phyloP scores from a whole-genome alignment of 352 stramenopile genomes.

The Saprolegnia diclina region DNA sequence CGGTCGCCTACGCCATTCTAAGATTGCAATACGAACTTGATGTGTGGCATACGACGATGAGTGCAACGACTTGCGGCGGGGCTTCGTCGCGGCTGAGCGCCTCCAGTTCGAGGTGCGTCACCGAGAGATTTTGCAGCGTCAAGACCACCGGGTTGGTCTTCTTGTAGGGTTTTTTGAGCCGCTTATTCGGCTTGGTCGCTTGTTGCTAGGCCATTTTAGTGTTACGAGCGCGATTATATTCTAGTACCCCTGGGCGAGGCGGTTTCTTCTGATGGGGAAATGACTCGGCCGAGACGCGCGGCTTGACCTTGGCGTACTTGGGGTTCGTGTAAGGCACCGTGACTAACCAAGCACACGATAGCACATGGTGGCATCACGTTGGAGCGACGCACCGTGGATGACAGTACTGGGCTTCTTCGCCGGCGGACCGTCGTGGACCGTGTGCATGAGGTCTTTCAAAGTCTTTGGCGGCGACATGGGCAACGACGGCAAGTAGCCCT shows the following conservation, averaged over 20 bases:
- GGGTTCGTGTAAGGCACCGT: neutral
- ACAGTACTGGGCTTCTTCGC: slow-evolving; percentile 26
- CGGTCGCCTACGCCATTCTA: slow-evolving; percentile 33
- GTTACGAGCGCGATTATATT: neutral
- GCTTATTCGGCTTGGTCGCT: neutral
- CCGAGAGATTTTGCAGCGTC: neutral
- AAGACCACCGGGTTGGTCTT: neutral
- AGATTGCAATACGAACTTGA: neutral
- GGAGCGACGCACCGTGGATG: slow-evolving; percentile 13
- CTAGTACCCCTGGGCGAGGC: neutral
- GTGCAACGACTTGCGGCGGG: slow-evolving; percentile 54
- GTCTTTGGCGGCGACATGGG: slow-evolving; percentile 54
- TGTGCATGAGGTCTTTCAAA: slow-evolving; percentile 51
- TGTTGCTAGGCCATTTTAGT: neutral
- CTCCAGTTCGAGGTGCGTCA: slow-evolving; percentile 37
- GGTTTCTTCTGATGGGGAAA: neutral
- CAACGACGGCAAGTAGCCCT: slow-evolving; percentile 53
- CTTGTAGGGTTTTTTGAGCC: neutral
- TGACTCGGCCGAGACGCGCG: slow-evolving; percentile 4
- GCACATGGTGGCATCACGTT: too few species aligned
- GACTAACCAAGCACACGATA: too few species aligned
- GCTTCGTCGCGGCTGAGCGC: slow-evolving; percentile 39
- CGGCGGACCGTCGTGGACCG: slow-evolving; percentile 34
- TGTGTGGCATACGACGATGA: slow-evolving; percentile 31
- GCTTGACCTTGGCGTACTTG: slow-evolving; percentile 26